Evolutionary conservation across 768 basidiomycete species (phyloP).

Genomic region (Coprinopsis sp.): DNA sequence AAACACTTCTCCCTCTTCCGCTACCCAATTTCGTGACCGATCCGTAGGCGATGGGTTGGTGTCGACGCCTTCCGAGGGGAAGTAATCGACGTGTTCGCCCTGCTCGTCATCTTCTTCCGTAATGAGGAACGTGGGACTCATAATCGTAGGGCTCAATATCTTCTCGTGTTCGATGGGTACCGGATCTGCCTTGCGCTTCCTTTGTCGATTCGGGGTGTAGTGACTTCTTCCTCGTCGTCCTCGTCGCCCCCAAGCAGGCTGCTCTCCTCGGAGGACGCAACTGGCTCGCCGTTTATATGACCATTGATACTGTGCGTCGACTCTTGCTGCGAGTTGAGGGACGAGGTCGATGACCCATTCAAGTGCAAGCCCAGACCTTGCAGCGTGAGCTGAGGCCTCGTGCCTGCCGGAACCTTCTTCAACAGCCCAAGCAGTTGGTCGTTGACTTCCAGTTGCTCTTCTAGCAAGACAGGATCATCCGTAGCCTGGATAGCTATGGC

Average conservation of each 20-base stretch:
- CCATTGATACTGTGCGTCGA: constrained; percentile 21
- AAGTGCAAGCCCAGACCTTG: constrained; percentile 42
- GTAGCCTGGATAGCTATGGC: constrained; percentile 49
- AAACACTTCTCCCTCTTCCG: constrained; percentile 96
- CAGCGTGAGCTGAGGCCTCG: constrained; percentile 35
- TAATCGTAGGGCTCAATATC: constrained; percentile 71
- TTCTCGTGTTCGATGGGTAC: constrained; percentile 66
- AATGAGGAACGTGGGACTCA: constrained; percentile 59
- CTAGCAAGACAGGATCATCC: constrained; percentile 55
- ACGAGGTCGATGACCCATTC: constrained; percentile 20
- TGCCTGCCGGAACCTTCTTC: constrained; percentile 38
- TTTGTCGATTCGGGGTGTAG: constrained; percentile 69
- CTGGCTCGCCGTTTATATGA: constrained; percentile 15
- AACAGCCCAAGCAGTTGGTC: constrained; percentile 63
- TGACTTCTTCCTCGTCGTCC: constrained; percentile 34
- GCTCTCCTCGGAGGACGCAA: constrained; percentile 10
- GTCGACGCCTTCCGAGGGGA: constrained; percentile 33
- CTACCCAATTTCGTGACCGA: constrained; percentile 77
- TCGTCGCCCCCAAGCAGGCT: constrained; percentile 12
- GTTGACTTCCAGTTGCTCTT: constrained; percentile 65
- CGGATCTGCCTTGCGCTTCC: constrained; percentile 72
- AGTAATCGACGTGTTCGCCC: constrained; percentile 31
- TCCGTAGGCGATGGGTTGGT: constrained; percentile 38
- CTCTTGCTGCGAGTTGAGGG: constrained; percentile 17
- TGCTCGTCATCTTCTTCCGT: constrained; percentile 51